These are phyloP conservation scores for Capniomyces stellatus DNA, from an alignment of 371 early-diverging fungal species.

Conservation along the genomic window DNA sequence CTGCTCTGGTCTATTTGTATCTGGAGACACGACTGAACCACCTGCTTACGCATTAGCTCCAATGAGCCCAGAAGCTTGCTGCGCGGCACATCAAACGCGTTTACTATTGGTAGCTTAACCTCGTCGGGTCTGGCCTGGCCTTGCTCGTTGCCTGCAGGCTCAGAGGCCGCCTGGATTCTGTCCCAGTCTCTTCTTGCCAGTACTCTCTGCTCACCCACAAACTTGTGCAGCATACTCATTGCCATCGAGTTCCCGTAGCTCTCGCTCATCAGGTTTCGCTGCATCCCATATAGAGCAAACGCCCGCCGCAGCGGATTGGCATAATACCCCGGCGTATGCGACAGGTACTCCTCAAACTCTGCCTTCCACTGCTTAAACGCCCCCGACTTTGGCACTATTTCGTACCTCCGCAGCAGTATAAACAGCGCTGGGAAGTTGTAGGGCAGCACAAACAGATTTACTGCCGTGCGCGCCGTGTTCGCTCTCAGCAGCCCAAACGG, in stretches of 20 bases:
- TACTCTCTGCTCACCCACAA: slow-evolving; percentile 5
- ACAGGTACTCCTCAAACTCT: slow-evolving; percentile 35
- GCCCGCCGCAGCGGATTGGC: slow-evolving; percentile 20
- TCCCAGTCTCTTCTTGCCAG: slow-evolving; percentile 19
- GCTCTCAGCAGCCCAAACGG: slow-evolving; percentile 50
- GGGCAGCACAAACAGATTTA: slow-evolving; percentile 44
- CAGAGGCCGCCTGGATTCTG: slow-evolving; percentile 5
- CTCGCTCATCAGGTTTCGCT: slow-evolving; percentile 15
- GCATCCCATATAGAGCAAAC: slow-evolving; percentile 19
- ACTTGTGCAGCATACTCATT: slow-evolving; percentile 11
- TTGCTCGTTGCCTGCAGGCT: neutral
- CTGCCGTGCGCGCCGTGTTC: slow-evolving; percentile 33
- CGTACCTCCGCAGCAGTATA: slow-evolving; percentile 26
- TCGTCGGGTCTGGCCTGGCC: slow-evolving; percentile 4
- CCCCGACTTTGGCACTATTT: slow-evolving; percentile 13
- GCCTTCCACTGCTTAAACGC: slow-evolving; percentile 20
- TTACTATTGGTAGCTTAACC: slow-evolving; percentile 7
- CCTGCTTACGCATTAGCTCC: slow-evolving; percentile 12
- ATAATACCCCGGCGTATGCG: slow-evolving; percentile 36
- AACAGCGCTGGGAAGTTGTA: slow-evolving; percentile 51
- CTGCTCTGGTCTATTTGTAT: neutral
- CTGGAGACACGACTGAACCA: neutral
- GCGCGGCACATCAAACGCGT: slow-evolving; percentile 27
- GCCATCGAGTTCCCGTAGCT: slow-evolving; percentile 22
- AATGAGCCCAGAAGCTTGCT: slow-evolving; percentile 17